These are phyloP conservation scores for Colletotrichum sp. DNA, from an alignment of 2,329 filamentous ascomycete species.

Conservation along the genomic window DNA sequence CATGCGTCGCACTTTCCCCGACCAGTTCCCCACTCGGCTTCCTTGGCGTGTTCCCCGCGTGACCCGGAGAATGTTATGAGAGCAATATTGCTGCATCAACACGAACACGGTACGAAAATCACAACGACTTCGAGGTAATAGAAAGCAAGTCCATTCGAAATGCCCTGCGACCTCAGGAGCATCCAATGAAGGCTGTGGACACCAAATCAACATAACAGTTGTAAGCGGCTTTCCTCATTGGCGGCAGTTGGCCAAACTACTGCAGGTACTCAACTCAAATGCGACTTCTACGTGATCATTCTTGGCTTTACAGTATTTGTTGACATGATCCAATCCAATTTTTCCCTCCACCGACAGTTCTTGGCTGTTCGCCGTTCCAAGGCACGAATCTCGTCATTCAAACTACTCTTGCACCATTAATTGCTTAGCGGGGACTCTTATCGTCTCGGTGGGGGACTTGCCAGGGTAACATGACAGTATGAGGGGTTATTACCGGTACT, in stretches of 20 bases:
- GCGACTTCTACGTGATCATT: neutral
- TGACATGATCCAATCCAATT: neutral
- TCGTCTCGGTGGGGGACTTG: neutral
- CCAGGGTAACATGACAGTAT: neutral
- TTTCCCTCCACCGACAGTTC: neutral
- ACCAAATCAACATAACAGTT: neutral
- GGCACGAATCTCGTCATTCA: neutral
- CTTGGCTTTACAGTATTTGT: neutral
- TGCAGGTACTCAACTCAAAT: neutral
- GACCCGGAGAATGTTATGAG: neutral
- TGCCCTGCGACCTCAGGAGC: fast-evolving
- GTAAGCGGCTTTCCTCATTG: neutral
- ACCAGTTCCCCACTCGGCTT: neutral
- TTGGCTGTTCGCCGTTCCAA: neutral
- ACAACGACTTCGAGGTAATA: neutral
- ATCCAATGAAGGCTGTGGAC: neutral
- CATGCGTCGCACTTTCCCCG: neutral
- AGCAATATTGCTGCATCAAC: neutral
- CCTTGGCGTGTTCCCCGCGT: neutral
- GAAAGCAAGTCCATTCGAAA: fast-evolving
- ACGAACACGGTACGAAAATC: neutral
- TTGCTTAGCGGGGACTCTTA: neutral
- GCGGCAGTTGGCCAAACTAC: neutral
- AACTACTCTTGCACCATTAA: neutral
- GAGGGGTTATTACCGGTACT: neutral